phyloP scores from a whole-genome alignment of 192 early-diverging fungal species.

The Coemansia umbellata region DNA sequence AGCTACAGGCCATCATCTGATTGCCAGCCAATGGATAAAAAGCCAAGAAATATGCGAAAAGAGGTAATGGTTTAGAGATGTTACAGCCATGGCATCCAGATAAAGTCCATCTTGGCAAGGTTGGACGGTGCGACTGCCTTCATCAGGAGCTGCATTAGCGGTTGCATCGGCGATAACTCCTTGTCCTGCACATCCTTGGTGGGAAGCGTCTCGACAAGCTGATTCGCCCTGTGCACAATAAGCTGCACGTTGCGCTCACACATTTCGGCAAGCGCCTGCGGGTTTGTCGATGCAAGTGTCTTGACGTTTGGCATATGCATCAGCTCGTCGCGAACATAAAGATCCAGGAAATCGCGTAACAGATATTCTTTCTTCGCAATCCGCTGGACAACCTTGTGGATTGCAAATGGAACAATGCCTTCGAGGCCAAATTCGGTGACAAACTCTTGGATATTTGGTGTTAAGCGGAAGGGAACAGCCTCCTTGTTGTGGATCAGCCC shows the following conservation, averaged over 20 bases:
- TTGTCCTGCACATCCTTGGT: conserved; percentile 37
- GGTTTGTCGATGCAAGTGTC: conserved; percentile 46
- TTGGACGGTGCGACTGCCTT: conserved; percentile 89
- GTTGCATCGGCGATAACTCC: conserved; percentile 60
- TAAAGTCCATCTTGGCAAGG: conserved; percentile 91
- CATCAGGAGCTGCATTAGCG: conserved; percentile 85
- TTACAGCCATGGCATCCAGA: conserved; percentile 87
- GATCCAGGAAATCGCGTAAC: conserved; percentile 87
- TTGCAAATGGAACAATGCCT: conserved; percentile 77
- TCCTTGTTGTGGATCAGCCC: conserved; percentile 70
- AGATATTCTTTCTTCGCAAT: conserved; percentile 83
- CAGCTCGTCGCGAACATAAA: conserved; percentile 95
- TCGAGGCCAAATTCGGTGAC: conserved; percentile 92
- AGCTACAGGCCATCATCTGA: neutral
- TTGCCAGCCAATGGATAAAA: conserved; percentile 1
- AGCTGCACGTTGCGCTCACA: conserved; percentile 49
- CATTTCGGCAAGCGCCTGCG: conserved; percentile 44
- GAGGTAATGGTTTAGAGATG: too few relatives aligned
- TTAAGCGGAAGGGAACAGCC: conserved; percentile 94
- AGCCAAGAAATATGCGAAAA: too few relatives aligned
- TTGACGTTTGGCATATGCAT: conserved; percentile 65
- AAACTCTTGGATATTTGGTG: conserved; percentile 95
- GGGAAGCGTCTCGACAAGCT: conserved; percentile 39
- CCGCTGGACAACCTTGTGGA: conserved; percentile 82
- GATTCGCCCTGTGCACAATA: conserved; percentile 24